Base-by-base conservation (phyloP, 2,329 filamentous ascomycete genomes). In the Pseudopyricularia cyperi region DNA sequence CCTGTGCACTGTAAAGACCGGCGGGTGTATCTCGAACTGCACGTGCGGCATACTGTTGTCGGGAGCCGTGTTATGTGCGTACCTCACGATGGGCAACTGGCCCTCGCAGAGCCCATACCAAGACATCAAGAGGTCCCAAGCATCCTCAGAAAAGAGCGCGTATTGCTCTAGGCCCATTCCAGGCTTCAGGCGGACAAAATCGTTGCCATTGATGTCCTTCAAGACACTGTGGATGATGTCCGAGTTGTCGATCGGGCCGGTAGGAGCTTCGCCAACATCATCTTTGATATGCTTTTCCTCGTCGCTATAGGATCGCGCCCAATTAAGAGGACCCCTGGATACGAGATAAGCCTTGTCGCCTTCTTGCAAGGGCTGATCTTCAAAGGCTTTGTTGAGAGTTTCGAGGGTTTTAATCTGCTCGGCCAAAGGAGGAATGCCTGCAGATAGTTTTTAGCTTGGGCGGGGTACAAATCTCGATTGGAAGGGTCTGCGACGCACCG, bases 231-330 rank as follows among this genome's bases (percentile, higher is more conserved):
- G 71, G 50, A 90, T 80, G 55, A 96, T 82, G 62, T 90, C 85
- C 0, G 85, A 82, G 63, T 96, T 96, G 71, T 96, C 89, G 32
- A 97, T 78, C 0, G 87, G 86, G 1, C 89, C 89, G 52, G 93
- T 76, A 7, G 69, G 59, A 4, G 80, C 76, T 53, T 83, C 76
- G 11, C 73, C 63, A n/a, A 74, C 69, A 56, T 86, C 85, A 55
- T 78, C 75, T 55, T 75, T 72, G 19, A 72, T 74, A 50, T 74
- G 68, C 53, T 77, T 75, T 15, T 72, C 66, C n/a, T 80, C 76
- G 8, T 77, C 73, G 48, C 78, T 79, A 52, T 87, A 74, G 24
- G 85, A 77, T 54, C 84, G 71, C 3, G 93, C 87, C 54, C 80
- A 79, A 53, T 77, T 74, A 33, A 96, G 74, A 93, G 93, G 97